These are phyloP conservation scores for Dipteronia sinensis DNA, from an alignment of 345 rosid genomes.

Conservation along the genomic window DNA sequence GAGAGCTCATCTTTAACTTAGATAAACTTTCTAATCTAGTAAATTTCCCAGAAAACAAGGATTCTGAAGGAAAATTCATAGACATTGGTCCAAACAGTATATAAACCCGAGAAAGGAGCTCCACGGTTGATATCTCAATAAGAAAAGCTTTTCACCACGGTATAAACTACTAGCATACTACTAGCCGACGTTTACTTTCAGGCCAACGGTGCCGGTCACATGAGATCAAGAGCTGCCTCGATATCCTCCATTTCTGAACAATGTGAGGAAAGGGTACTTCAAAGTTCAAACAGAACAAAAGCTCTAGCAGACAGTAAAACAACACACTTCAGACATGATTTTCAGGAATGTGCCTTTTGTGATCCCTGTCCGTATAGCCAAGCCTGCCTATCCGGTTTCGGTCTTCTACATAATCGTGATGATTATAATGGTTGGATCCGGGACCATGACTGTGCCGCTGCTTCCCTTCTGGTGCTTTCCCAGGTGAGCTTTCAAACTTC, in stretches of 20 bases:
- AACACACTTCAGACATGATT: constrained; percentile 17
- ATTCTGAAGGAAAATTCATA: not conserved
- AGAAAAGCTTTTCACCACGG: not conserved
- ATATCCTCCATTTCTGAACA: not conserved
- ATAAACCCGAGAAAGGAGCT: not conserved
- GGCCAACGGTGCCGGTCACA: not conserved
- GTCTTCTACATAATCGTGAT: constrained; percentile 14
- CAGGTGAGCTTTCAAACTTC: constrained; percentile 37
- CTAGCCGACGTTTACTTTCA: not conserved
- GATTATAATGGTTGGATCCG: constrained; percentile 18
- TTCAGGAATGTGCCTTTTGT: constrained; percentile 21
- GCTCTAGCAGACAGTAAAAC: not conserved
- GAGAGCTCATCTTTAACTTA: not conserved
- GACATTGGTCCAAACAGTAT: not conserved
- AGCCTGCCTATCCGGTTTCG: constrained; percentile 13
- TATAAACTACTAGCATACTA: not conserved
- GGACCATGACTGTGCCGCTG: constrained; percentile 26
- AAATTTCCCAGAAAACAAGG: not conserved
- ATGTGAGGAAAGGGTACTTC: not conserved
- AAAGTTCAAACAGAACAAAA: not conserved
- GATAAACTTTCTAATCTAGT: not conserved
- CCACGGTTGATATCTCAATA: not conserved
- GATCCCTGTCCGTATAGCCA: constrained; percentile 25
- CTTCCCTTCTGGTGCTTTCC: constrained; percentile 36
- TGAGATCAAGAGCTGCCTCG: not conserved